These are phyloP conservation scores for Sarocladium brachiariae DNA, from an alignment of 2,329 filamentous ascomycete species.

Conservation along the genomic window DNA sequence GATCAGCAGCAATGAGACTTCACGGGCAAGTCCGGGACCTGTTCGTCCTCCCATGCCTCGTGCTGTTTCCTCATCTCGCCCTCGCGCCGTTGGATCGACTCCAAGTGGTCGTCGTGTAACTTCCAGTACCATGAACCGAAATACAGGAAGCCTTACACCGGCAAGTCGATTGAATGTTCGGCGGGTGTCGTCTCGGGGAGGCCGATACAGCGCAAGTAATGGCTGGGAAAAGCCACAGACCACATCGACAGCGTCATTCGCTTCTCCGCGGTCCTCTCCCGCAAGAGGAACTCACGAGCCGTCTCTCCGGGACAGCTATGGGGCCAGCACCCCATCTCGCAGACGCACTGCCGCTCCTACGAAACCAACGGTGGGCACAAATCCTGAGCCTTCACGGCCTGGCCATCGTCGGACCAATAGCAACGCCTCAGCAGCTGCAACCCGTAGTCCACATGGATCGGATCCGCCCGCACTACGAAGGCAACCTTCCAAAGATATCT, in stretches of 20 bases:
- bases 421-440: constrained; percentile 34
- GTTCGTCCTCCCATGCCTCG: constrained; percentile 15
- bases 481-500: not conserved
- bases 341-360: constrained; percentile 4
- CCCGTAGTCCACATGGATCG: constrained; percentile 17
- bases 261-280: constrained; percentile 23
- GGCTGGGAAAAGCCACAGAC: constrained; percentile 6
- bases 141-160: not conserved
- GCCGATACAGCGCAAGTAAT: not conserved
- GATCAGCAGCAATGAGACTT: constrained; percentile 37
- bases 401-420: constrained; percentile 40
- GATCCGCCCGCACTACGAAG: not conserved
- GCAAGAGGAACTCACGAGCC: not conserved
- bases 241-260: constrained; percentile 26
- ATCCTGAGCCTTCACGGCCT: not conserved
- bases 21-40: constrained; percentile 14
- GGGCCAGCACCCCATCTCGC: constrained; percentile 11
- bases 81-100: constrained; percentile 39
- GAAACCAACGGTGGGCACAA: not conserved
- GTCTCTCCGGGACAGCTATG: not conserved
- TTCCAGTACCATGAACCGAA: not conserved
- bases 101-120: constrained; percentile 11
- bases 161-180: not conserved
- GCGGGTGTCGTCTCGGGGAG: not conserved
- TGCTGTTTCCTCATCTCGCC: not conserved